These are phyloP conservation scores for Zea luxurians DNA, from an alignment of 176 grass and related monocot genomes.

Conservation along the genomic window DNA sequence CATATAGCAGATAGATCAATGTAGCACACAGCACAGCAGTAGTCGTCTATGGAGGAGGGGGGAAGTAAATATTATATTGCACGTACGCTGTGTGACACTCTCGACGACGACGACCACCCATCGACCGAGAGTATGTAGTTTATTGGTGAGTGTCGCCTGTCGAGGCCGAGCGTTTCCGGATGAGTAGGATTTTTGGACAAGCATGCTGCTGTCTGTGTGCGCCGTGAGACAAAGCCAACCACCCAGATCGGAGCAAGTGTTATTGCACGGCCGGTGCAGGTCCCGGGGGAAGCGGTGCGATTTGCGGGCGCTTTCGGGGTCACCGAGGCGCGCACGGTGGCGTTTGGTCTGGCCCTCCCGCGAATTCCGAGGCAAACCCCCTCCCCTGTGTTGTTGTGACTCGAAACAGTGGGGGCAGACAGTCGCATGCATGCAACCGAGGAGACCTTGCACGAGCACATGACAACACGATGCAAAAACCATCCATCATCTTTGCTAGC, in stretches of 20 bases:
- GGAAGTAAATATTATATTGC: too few relatives aligned
- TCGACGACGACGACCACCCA: too few relatives aligned
- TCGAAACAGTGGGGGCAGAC: conserved; percentile 60
- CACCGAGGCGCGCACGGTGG: conserved; percentile 36
- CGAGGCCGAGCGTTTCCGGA: conserved; percentile 43
- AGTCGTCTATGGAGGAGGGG: too few relatives aligned
- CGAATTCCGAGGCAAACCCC: conserved; percentile 52
- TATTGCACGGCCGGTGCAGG: conserved; percentile 31
- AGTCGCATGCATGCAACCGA: conserved; percentile 55
- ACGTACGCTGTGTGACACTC: too few relatives aligned
- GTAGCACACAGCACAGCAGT: too few relatives aligned
- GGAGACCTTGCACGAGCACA: not conserved
- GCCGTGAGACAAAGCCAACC: not conserved
- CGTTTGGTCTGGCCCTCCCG: not conserved
- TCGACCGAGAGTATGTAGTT: too few relatives aligned
- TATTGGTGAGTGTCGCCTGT: too few relatives aligned
- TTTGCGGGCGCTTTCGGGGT: conserved; percentile 49
- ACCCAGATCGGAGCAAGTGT: not conserved
- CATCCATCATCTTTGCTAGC: not conserved
- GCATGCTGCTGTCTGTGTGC: not conserved
- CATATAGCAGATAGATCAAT: too few relatives aligned
- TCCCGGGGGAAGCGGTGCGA: conserved; percentile 25
- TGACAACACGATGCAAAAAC: not conserved
- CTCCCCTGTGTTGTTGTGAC: conserved; percentile 53
- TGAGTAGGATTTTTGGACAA: not conserved